Conservation (phyloP, 2,329 filamentous ascomycete species). For the Neofusicoccum kwambonambiense region DNA sequence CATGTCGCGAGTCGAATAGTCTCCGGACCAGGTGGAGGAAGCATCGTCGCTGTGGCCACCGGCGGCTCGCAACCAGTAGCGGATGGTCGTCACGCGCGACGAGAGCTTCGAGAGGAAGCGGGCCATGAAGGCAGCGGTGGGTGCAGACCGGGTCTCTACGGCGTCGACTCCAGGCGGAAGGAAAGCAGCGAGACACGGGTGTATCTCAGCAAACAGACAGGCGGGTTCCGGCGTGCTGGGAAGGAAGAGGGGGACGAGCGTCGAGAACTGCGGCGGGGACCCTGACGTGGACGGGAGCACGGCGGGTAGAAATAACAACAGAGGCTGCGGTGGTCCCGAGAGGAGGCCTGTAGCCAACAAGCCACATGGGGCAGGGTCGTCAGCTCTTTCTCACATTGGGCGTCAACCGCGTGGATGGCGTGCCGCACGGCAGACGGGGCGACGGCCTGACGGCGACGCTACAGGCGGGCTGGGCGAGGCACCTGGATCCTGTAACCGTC, state of each 20-base stretch:
- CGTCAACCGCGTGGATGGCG: background rate
- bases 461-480: background rate
- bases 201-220: too few relatives aligned
- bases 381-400: too few relatives aligned
- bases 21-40: background rate
- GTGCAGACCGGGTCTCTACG: background rate
- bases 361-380: too few relatives aligned
- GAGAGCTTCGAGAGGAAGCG: conserved; percentile 7
- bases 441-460: background rate
- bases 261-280: too few relatives aligned
- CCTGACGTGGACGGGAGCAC: too few relatives aligned
- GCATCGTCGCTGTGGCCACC: background rate
- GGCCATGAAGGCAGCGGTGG: background rate
- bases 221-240: too few relatives aligned
- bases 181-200: background rate
- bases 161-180: background rate
- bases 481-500: background rate
- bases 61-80: background rate
- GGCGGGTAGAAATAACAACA: too few relatives aligned
- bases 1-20: conserved; percentile 5
- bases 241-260: too few relatives aligned
- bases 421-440: background rate
- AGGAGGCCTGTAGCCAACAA: too few relatives aligned
- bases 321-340: too few relatives aligned
- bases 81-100: conserved; percentile 8